A percentile compares a stretch with the other conserved stretches of the same genome.
Evolutionary conservation across 2,329 filamentous ascomycete species (phyloP).

Genomic region (Fusarium pininemorale): DNA sequence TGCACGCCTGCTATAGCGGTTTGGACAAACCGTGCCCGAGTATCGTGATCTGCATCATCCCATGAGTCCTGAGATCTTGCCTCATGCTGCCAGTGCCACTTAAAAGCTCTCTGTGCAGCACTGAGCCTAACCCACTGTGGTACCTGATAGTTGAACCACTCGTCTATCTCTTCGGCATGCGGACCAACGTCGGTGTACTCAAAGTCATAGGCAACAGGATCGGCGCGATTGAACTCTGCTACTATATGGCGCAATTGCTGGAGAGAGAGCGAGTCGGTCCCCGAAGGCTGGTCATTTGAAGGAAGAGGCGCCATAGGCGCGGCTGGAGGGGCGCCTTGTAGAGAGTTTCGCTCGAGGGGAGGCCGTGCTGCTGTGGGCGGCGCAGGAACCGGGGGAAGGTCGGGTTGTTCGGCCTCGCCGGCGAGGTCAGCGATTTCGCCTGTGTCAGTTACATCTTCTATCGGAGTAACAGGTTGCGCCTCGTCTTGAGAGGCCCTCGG

Average conservation of each 20-base stretch:
- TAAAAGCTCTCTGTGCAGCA: conserved; percentile 78
- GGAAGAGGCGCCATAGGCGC: conserved; percentile 45
- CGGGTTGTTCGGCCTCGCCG: conserved; percentile 48
- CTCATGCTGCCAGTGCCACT: conserved; percentile 75
- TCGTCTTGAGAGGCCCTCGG: conserved; percentile 50
- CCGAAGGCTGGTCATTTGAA: conserved; percentile 48
- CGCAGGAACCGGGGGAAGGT: conserved; percentile 49
- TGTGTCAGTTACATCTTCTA: conserved; percentile 54
- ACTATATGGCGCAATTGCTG: conserved; percentile 78
- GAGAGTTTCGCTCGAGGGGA: conserved; percentile 43
- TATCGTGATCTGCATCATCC: conserved; percentile 69
- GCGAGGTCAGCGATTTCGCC: conserved; percentile 48
- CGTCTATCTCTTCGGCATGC: conserved; percentile 89
- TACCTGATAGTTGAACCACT: conserved; percentile 95
- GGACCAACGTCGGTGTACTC: conserved; percentile 76
- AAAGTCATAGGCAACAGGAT: conserved; percentile 85
- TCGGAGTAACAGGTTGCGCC: conserved; percentile 40
- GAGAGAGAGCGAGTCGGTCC: conserved; percentile 77
- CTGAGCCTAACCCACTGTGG: conserved; percentile 84
- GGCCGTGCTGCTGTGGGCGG: conserved; percentile 38
- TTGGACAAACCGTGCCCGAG: conserved; percentile 65
- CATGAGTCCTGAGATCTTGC: conserved; percentile 60
- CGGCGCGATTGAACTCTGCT: conserved; percentile 74
- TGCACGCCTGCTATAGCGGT: conserved; percentile 57
- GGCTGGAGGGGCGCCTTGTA: conserved; percentile 38